Conservation (phyloP, 2,329 filamentous ascomycete genomes). For the Cladophialophora chaetospira region DNA sequence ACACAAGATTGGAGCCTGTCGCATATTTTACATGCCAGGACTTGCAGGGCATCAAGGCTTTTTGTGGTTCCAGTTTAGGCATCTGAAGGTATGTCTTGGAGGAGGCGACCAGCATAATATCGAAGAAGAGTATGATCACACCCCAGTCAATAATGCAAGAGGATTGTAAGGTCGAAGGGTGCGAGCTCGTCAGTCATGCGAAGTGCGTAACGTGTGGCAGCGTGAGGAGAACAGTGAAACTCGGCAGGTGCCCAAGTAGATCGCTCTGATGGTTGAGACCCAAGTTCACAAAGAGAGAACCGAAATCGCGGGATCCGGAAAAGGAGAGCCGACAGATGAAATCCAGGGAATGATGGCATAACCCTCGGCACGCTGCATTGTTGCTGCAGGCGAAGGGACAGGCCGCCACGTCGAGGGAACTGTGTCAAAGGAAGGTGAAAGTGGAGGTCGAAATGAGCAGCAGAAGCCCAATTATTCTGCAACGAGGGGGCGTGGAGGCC, state of each 20-base stretch:
- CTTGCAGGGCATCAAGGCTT: slow-evolving; percentile 9
- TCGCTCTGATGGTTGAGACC: not conserved
- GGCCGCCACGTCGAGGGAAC: too few species aligned
- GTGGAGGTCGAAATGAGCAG: not conserved
- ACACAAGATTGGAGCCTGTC: slow-evolving; percentile 12
- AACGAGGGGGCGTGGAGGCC: not conserved
- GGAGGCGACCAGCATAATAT: too few species aligned
- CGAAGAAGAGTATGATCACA: not conserved
- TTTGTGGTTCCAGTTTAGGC: not conserved
- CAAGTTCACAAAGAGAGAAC: not conserved
- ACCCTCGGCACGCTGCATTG: slow-evolving; percentile 4
- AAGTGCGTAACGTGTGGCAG: not conserved
- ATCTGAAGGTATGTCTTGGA: too few species aligned
- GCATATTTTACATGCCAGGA: slow-evolving; percentile 17
- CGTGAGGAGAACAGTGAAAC: not conserved
- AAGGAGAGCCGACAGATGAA: not conserved
- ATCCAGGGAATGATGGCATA: slow-evolving; percentile 7
- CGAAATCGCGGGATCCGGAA: slow-evolving; percentile 4
- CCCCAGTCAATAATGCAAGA: not conserved
- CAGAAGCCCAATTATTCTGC: not conserved
- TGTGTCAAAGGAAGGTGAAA: not conserved
- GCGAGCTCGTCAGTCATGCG: not conserved
- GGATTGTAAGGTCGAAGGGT: not conserved
- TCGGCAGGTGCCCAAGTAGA: not conserved
- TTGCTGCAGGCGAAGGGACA: too few species aligned